A percentile compares a stretch with the other conserved stretches of the same genome.
phyloP scores from a whole-genome alignment of 2,329 filamentous ascomycete species.

The Aspergillus ochraceus region DNA sequence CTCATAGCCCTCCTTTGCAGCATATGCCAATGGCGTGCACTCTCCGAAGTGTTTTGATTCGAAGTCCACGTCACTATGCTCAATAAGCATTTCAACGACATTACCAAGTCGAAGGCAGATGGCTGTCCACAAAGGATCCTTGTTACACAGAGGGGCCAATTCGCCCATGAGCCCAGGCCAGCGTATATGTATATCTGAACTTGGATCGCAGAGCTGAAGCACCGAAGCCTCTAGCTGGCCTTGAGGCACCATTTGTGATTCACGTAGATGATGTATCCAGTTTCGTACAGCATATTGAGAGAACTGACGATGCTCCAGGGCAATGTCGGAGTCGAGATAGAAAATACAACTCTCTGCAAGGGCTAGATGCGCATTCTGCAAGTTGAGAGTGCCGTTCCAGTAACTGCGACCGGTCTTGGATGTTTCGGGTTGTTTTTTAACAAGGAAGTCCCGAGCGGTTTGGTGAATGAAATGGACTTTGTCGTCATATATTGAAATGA shows the following conservation, averaged over 20 bases:
- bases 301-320: background rate
- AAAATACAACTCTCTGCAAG: background rate
- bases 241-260: background rate
- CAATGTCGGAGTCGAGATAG: background rate
- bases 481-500: conserved; percentile 18
- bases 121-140: background rate
- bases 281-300: background rate
- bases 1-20: background rate
- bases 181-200: background rate
- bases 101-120: background rate
- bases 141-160: background rate
- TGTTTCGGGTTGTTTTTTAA: background rate
- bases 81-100: background rate
- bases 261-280: background rate
- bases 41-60: background rate
- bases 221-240: background rate
- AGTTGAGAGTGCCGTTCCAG: background rate
- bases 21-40: background rate
- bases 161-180: background rate
- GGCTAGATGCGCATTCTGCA: background rate
- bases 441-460: conserved; percentile 23
- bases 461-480: conserved; percentile 23
- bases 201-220: background rate
- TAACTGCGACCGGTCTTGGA: background rate
- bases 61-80: background rate